A percentile compares a stretch with the other conserved stretches of the same genome.
Conservation (phyloP, 2,329 filamentous ascomycete species). For the Pseudopithomyces chartarum region DNA sequence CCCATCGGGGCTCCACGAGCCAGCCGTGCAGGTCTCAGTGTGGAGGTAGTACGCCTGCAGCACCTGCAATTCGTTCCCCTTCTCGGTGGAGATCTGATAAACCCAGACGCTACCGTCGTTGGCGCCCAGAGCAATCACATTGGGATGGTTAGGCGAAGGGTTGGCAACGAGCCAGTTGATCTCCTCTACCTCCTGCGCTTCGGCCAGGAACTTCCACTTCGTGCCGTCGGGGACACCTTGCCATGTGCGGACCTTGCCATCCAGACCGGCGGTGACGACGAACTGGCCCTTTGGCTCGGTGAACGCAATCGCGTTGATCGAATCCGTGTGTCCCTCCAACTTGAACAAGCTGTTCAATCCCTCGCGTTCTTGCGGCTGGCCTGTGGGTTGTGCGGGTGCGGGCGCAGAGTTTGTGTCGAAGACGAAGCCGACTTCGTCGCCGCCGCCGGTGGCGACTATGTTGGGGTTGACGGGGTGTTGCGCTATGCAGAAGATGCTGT, state of each 20-base stretch:
- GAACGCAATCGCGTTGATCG: conserved; percentile 84
- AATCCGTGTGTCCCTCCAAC: conserved; percentile 90
- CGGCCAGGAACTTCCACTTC: conserved; percentile 71
- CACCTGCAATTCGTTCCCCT: conserved; percentile 71
- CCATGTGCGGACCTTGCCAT: conserved; percentile 80
- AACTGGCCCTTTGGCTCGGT: conserved; percentile 83
- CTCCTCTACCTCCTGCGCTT: conserved; percentile 89
- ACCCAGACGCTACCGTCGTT: conserved; percentile 95
- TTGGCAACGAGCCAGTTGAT: conserved; percentile 88
- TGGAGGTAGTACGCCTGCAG: conserved; percentile 93
- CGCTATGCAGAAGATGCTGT: conserved; percentile 93
- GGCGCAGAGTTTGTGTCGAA: conserved; percentile 72
- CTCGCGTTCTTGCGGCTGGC: conserved; percentile 63
- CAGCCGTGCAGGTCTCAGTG: conserved; percentile 83
- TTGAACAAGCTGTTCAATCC: conserved; percentile 70
- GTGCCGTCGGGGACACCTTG: conserved; percentile 56
- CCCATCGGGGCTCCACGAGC: conserved; percentile 88
- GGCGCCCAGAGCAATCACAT: conserved; percentile 85
- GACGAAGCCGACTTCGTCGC: conserved; percentile 84
- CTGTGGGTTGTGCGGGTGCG: conserved; percentile 59
- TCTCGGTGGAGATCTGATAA: conserved; percentile 76
- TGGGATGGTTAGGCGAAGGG: conserved; percentile 71
- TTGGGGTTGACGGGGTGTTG: conserved; percentile 81
- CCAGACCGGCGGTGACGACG: conserved; percentile 83
- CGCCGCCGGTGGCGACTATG: conserved; percentile 86